A percentile compares a stretch with the other conserved stretches of the same genome.
These are phyloP conservation scores for Ceratocystis smalleyi DNA, from an alignment of 2,329 filamentous ascomycete genomes.

Conservation along the genomic window DNA sequence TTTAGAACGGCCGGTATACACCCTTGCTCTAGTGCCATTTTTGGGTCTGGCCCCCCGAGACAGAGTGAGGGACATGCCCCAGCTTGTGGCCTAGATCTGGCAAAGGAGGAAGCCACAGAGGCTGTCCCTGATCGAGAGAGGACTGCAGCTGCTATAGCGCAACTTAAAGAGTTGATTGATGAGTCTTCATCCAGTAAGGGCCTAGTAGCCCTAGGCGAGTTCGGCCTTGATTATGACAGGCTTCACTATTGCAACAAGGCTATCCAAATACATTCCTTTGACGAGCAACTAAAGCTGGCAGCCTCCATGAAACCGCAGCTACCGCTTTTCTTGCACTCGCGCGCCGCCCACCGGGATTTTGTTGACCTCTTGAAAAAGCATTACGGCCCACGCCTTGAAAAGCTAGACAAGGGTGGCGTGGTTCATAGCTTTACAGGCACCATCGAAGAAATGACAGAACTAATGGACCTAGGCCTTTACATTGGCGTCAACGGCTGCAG, in stretches of 20 bases:
- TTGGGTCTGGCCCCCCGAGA: constrained; percentile 40
- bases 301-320: constrained; percentile 53
- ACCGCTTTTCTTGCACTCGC: constrained; percentile 82
- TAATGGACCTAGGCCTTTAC: constrained; percentile 69
- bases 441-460: constrained; percentile 62
- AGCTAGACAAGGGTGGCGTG: constrained; percentile 59
- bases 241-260: constrained; percentile 66
- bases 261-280: constrained; percentile 72
- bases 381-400: constrained; percentile 43
- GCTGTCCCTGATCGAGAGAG: constrained; percentile 27
- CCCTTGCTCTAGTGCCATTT: constrained; percentile 70
- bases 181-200: constrained; percentile 37
- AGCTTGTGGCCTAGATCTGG: constrained; percentile 39
- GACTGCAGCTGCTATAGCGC: constrained; percentile 36
- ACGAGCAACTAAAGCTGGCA: constrained; percentile 64
- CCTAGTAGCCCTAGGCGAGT: constrained; percentile 77
- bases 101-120: constrained; percentile 34
- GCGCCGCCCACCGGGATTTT: constrained; percentile 77
- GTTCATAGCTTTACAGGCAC: constrained; percentile 95
- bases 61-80: constrained; percentile 34
- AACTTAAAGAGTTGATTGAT: constrained; percentile 49
- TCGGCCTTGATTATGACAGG: constrained; percentile 91
- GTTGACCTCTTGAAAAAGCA: constrained; percentile 48
- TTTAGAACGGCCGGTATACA: constrained; percentile 90
- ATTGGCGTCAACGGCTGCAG: constrained; percentile 95